phyloP scores from a whole-genome alignment of 139 green algal genomes.

The Coelastrella sp. region DNA sequence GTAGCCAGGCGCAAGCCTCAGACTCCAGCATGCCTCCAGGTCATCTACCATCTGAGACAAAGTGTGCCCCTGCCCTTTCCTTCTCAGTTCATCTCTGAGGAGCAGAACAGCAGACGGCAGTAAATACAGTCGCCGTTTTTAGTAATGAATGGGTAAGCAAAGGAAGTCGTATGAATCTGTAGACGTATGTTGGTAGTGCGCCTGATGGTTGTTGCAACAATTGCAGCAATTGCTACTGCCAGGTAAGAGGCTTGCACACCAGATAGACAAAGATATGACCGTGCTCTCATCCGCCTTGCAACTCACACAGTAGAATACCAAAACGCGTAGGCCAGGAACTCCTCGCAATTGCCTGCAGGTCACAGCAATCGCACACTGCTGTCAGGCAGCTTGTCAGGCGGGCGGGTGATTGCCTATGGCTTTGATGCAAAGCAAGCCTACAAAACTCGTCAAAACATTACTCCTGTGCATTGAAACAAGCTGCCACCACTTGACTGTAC shows the following conservation, averaged over 20 bases:
- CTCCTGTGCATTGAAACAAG: background rate
- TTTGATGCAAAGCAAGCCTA: no score
- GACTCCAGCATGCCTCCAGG: slow-evolving; percentile 10
- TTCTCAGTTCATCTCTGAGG: slow-evolving; percentile 33
- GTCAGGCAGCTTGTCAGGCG: no score
- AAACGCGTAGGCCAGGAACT: slow-evolving; percentile 45
- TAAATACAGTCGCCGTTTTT: background rate
- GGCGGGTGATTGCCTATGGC: no score
- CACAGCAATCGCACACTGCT: background rate
- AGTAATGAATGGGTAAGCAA: no score
- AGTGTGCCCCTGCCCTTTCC: slow-evolving; percentile 2
- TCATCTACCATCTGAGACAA: slow-evolving; percentile 36
- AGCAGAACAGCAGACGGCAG: background rate
- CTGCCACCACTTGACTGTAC: background rate
- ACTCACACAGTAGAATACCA: slow-evolving; percentile 47
- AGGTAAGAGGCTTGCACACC: background rate
- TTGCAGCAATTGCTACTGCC: background rate
- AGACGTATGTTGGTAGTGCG: no score
- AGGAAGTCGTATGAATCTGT: no score
- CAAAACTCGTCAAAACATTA: no score
- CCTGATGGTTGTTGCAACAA: no score
- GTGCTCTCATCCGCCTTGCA: no score
- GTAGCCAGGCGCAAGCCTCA: slow-evolving; percentile 31
- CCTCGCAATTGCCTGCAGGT: slow-evolving; percentile 38
- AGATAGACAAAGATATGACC: background rate